Percentiles rank a stretch among this genome's conserved stretches.
These are phyloP conservation scores for Entrophospora sp. DNA, from an alignment of 192 early-diverging fungal genomes.

Conservation along the genomic window DNA sequence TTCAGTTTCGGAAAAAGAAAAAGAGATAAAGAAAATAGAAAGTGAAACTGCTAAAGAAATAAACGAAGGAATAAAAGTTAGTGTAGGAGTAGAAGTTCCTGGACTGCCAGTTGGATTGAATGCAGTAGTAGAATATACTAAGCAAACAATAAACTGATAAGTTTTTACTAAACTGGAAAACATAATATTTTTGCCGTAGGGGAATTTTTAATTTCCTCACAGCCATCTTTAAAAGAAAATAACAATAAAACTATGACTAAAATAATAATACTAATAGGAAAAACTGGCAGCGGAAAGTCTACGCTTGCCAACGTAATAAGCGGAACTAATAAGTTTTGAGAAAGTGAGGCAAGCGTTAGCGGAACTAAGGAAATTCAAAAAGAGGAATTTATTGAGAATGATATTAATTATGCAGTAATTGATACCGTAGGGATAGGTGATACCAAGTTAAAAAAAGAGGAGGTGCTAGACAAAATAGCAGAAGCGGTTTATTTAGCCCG, in stretches of 20 bases:
- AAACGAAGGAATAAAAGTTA: too few relatives aligned
- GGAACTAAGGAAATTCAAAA: neutral
- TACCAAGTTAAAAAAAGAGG: neutral
- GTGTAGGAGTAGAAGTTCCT: too few relatives aligned
- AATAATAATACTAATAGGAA: neutral
- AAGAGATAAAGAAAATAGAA: neutral
- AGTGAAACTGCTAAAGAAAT: neutral
- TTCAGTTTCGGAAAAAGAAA: neutral
- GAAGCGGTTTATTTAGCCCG: neutral
- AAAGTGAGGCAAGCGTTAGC: neutral
- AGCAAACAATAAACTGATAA: too few relatives aligned
- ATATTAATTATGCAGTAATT: neutral
- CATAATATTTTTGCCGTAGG: too few relatives aligned
- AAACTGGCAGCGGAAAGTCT: neutral
- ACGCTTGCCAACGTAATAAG: constrained; percentile 1
- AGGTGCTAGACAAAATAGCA: neutral
- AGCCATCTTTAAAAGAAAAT: too few relatives aligned
- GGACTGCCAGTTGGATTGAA: too few relatives aligned
- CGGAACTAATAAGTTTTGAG: constrained; percentile 1
- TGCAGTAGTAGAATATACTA: too few relatives aligned
- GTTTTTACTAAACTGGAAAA: too few relatives aligned
- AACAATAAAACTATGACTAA: too few relatives aligned
- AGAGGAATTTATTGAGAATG: neutral
- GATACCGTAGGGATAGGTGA: constrained; percentile 12
- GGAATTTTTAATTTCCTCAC: too few relatives aligned